phyloP scores from a whole-genome alignment of 805 yeast genomes.

The Sungouiozyma ichnusensis region DNA sequence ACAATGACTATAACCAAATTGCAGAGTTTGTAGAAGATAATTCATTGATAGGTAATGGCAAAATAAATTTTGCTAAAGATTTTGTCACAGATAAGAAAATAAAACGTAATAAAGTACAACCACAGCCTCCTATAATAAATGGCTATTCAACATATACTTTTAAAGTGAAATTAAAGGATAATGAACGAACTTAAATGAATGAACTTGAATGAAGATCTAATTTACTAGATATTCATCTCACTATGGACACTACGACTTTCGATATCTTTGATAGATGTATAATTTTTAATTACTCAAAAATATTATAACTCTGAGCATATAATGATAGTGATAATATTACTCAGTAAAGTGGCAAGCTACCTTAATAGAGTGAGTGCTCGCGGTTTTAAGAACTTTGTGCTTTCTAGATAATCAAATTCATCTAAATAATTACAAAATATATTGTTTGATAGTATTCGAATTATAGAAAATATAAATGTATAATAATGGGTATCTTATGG shows the following conservation, averaged over 20 bases:
- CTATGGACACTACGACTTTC: neutral
- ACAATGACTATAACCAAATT: neutral
- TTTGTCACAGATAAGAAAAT: slow-evolving; percentile 1
- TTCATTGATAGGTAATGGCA: neutral
- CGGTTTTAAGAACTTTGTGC: too few species aligned
- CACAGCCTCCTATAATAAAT: slow-evolving; percentile 5
- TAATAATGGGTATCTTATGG: neutral
- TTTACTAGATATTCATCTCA: neutral
- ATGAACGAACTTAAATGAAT: neutral
- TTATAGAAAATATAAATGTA: neutral
- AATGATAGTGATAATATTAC: too few species aligned
- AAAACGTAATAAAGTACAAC: slow-evolving; percentile 6
- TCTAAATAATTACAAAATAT: too few species aligned
- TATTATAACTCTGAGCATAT: too few species aligned
- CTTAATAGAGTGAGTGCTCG: too few species aligned
- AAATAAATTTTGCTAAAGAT: neutral
- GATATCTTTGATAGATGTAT: neutral
- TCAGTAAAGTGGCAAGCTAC: too few species aligned
- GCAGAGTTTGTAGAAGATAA: neutral
- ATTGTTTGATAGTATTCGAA: neutral
- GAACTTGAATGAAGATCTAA: neutral
- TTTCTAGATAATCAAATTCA: too few species aligned
- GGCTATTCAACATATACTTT: slow-evolving; percentile 17
- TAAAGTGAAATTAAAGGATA: slow-evolving; percentile 13
- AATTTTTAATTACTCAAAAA: too few species aligned